Percentiles rank a stretch among this genome's conserved stretches.
phyloP scores from a whole-genome alignment of 805 yeast genomes.

The Tetrapisispora taiwanensis region DNA sequence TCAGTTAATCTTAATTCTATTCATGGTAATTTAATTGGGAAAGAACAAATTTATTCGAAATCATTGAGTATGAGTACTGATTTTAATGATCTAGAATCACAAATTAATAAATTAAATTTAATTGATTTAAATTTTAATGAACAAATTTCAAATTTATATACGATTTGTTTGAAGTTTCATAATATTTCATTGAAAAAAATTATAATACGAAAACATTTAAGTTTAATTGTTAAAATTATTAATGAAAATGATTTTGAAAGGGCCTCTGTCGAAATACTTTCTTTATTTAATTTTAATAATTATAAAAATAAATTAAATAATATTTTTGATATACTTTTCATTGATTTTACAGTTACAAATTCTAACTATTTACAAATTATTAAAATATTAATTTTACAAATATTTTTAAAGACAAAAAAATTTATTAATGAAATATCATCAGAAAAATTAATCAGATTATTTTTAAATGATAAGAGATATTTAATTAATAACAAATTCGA shows the following conservation, averaged over 20 bases:
- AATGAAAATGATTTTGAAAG: constrained; percentile 5
- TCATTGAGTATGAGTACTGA: not conserved
- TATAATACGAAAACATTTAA: constrained; percentile 16
- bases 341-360: constrained; percentile 19
- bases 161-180: not conserved
- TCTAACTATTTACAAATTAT: constrained; percentile 16
- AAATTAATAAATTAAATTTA: not conserved
- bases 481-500: not conserved
- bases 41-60: too few relatives aligned
- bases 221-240: constrained; percentile 16
- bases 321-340: constrained; percentile 15
- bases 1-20: not conserved
- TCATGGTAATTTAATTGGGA: not conserved
- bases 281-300: constrained; percentile 19
- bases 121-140: not conserved
- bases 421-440: not conserved
- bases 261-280: constrained; percentile 14
- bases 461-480: constrained; percentile 21
- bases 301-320: constrained; percentile 5
- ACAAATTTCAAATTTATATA: not conserved
- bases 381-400: constrained; percentile 23
- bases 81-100: not conserved
- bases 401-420: constrained; percentile 15
- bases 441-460: constrained; percentile 10
- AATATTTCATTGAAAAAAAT: not conserved